phyloP scores from a whole-genome alignment of 75 land plant species.

The Pinus tabuliformis region DNA sequence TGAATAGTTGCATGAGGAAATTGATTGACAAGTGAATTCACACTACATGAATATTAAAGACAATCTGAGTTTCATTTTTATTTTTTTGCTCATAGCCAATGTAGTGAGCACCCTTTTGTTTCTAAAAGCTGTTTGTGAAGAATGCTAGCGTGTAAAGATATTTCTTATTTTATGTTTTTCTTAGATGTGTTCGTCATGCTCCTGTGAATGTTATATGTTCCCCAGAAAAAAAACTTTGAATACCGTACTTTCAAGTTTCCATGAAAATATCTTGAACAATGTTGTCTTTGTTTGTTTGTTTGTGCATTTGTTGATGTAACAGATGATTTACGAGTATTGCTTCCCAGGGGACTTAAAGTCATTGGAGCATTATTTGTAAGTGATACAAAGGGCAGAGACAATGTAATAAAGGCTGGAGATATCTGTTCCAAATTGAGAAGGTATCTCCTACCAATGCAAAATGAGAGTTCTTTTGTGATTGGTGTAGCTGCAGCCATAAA shows the following conservation, averaged over 20 bases:
- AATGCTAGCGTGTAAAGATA: neutral
- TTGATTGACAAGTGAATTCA: neutral
- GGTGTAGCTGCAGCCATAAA: neutral
- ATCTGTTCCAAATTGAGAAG: neutral
- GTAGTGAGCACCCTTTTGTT: neutral
- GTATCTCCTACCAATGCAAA: slow-evolving; percentile 5
- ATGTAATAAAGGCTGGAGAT: slow-evolving; percentile 6
- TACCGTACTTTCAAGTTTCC: neutral
- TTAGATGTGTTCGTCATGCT: neutral
- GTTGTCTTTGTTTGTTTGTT: slow-evolving; percentile 7
- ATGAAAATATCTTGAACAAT: neutral
- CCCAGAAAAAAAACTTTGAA: neutral
- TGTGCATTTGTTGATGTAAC: slow-evolving; percentile 5
- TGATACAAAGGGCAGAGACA: neutral
- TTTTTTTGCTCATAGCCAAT: neutral
- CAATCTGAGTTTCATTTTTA: neutral
- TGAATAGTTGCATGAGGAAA: neutral
- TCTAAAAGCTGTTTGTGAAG: neutral
- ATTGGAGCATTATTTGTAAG: slow-evolving; percentile 23
- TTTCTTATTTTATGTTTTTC: neutral
- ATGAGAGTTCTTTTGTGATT: neutral
- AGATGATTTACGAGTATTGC: slow-evolving; percentile 27
- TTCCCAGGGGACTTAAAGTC: slow-evolving; percentile 33
- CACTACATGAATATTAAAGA: neutral
- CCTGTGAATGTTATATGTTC: neutral